Conservation (phyloP, 2,329 filamentous ascomycete genomes). For the Neonectria neomacrospora region DNA sequence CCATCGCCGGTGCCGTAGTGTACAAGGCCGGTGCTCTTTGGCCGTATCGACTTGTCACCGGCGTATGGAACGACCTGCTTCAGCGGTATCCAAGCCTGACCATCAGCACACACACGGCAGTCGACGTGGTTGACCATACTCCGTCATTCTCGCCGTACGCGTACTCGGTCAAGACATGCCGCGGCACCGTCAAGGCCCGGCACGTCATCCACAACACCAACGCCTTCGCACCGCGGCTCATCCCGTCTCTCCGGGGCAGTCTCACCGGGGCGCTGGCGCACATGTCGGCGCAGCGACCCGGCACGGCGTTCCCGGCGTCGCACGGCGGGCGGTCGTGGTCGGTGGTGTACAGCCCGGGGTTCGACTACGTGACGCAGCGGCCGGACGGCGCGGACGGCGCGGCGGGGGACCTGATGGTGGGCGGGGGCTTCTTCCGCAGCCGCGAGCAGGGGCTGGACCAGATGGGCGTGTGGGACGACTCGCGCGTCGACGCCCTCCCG, state of each 20-base stretch:
- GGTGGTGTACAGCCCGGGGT: slow-evolving; percentile 57
- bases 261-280: slow-evolving; percentile 59
- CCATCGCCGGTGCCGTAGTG: slow-evolving; percentile 55
- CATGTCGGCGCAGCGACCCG: slow-evolving; percentile 62
- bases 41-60: slow-evolving; percentile 62
- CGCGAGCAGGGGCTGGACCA: slow-evolving; percentile 56
- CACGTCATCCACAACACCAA: slow-evolving; percentile 71
- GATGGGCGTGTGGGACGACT: slow-evolving; percentile 61
- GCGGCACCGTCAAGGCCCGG: slow-evolving; percentile 56
- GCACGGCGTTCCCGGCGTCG: slow-evolving; percentile 45
- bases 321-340: slow-evolving; percentile 60
- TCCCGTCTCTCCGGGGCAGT: slow-evolving; percentile 59
- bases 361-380: slow-evolving; percentile 65
- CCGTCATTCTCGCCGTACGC: slow-evolving; percentile 36
- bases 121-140: slow-evolving; percentile 43
- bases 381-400: slow-evolving; percentile 45
- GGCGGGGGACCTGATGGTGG: slow-evolving; percentile 62
- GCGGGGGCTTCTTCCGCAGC: slow-evolving; percentile 62
- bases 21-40: slow-evolving; percentile 62
- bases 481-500: slow-evolving; percentile 52
- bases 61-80: slow-evolving; percentile 57
- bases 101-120: slow-evolving; percentile 54
- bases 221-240: slow-evolving; percentile 61
- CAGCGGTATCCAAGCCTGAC: slow-evolving; percentile 48
- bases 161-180: slow-evolving; percentile 57